Evolutionary conservation across 805 yeast species (phyloP).

Genomic region (Kazachstania psychrophila): DNA sequence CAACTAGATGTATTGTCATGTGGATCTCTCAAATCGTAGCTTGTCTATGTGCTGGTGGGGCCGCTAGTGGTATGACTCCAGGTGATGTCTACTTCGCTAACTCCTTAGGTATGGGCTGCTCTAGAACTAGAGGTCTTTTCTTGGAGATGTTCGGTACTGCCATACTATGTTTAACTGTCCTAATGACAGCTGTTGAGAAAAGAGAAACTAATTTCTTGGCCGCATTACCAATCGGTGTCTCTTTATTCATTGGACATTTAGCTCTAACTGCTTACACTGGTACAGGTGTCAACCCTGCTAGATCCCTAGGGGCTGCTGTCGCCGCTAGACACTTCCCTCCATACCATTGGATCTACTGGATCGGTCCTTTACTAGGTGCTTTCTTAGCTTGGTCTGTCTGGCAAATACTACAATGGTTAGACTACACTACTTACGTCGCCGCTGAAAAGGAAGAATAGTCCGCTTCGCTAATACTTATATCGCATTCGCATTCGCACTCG

Average conservation of each 20-base stretch:
- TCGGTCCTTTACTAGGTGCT: conserved; percentile 75
- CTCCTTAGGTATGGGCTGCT: conserved; percentile 60
- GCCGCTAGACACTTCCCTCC: conserved; percentile 65
- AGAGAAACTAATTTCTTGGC: conserved; percentile 68
- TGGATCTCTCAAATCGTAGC: conserved; percentile 63
- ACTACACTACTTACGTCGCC: conserved; percentile 46
- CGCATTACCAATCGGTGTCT: conserved; percentile 74
- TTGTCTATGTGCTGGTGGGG: conserved; percentile 90
- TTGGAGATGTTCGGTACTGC: conserved; percentile 75
- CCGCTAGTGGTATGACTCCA: conserved; percentile 77
- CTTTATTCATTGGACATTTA: conserved; percentile 75
- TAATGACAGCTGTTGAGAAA: conserved; percentile 78
- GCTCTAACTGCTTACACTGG: conserved; percentile 77
- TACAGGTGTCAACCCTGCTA: conserved; percentile 88
- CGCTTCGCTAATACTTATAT: too few relatives aligned
- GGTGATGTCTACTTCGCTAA: conserved; percentile 67
- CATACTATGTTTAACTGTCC: conserved; percentile 63
- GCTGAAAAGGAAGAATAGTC: conserved; percentile 11
- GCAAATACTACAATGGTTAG: conserved; percentile 53
- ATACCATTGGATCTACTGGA: conserved; percentile 91
- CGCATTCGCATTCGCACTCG: too few relatives aligned
- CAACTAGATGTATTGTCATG: conserved; percentile 59
- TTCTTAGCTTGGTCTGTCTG: conserved; percentile 57
- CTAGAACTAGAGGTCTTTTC: conserved; percentile 67
- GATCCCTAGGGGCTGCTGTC: conserved; percentile 76